phyloP scores from a whole-genome alignment of 192 early-diverging fungal species.

The Rhizophagus clarus region DNA sequence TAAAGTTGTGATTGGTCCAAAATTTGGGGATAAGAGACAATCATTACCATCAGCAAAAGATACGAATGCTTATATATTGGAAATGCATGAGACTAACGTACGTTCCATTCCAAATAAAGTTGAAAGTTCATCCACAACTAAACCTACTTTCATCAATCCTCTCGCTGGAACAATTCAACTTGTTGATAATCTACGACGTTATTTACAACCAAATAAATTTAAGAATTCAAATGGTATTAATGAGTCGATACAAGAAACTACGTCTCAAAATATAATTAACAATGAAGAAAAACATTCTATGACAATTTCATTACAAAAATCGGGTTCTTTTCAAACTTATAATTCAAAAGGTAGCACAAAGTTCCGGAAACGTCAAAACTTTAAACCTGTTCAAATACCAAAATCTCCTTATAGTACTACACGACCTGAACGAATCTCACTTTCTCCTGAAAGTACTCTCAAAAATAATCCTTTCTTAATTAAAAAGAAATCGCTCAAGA shows the following conservation, averaged over 20 bases:
- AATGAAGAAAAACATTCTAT: background rate
- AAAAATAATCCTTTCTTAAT: background rate
- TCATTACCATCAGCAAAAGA: background rate
- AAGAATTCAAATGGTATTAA: background rate
- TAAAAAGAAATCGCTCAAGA: background rate
- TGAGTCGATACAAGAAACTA: background rate
- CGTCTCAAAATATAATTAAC: background rate
- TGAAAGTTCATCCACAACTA: background rate
- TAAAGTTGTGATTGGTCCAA: constrained; percentile 3
- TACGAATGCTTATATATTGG: background rate
- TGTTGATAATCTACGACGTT: background rate
- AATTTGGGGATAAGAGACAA: background rate
- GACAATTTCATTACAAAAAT: background rate
- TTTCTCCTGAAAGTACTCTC: background rate
- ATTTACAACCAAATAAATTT: background rate
- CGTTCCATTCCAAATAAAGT: background rate
- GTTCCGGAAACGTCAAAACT: background rate
- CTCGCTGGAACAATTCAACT: background rate
- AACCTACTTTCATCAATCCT: background rate
- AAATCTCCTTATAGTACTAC: background rate
- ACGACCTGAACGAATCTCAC: background rate
- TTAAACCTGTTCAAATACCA: background rate
- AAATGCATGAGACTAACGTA: background rate
- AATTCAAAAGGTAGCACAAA: background rate
- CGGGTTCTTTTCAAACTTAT: background rate